phyloP scores from a whole-genome alignment of 2,329 filamentous ascomycete species.

The Colletotrichum spaethianum region DNA sequence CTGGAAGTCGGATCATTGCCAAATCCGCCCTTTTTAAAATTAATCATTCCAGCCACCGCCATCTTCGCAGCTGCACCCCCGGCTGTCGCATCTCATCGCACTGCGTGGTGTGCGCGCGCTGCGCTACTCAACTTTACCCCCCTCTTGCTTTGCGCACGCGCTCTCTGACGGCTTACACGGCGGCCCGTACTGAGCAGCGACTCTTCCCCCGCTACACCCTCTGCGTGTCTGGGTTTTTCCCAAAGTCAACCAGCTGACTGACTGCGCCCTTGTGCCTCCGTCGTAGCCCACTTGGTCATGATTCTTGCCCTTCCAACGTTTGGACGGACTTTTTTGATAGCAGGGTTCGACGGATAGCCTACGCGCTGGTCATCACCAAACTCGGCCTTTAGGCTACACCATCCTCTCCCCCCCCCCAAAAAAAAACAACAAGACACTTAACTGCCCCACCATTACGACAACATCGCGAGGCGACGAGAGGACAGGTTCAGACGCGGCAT shows the following conservation, averaged over 20 bases:
- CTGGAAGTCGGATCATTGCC: conserved; percentile 18
- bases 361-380: conserved; percentile 4
- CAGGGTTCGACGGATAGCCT: conserved; percentile 29
- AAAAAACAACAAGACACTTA: neutral
- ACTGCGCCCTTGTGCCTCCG: conserved; percentile 12
- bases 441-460: conserved; percentile 12
- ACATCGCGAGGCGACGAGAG: conserved; percentile 29
- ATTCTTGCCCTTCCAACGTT: conserved; percentile 36
- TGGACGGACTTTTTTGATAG: conserved; percentile 24
- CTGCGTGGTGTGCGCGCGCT: conserved; percentile 14
- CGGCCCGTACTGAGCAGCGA: conserved; percentile 10
- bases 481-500: conserved; percentile 28
- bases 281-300: conserved; percentile 34
- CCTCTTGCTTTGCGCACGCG: conserved; percentile 15
- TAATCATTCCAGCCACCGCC: conserved; percentile 30
- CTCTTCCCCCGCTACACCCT: conserved; percentile 6
- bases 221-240: neutral
- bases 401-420: neutral
- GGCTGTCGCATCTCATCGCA: conserved; percentile 9
- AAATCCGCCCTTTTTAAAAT: conserved; percentile 27
- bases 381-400: conserved; percentile 1
- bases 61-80: neutral
- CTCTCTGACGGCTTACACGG: conserved; percentile 36
- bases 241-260: conserved; percentile 15
- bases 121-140: conserved; percentile 1